Evolutionary conservation across 2,329 filamentous ascomycete species (phyloP).

Genomic region (Pseudogymnoascus sp.): DNA sequence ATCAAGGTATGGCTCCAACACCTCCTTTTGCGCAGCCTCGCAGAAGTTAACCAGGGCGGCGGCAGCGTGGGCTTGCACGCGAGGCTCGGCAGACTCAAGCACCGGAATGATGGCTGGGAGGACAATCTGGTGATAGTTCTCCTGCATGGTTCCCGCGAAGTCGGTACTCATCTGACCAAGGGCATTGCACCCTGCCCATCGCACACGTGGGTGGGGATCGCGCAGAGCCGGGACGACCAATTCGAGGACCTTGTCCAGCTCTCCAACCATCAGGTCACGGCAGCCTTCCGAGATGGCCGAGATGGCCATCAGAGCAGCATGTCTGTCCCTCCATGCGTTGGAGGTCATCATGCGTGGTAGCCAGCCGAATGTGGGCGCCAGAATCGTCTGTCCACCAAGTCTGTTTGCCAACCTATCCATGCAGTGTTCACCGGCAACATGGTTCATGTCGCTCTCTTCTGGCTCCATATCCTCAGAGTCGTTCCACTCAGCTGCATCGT

Average conservation of each 20-base stretch:
- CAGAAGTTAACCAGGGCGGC: slow-evolving; percentile 99
- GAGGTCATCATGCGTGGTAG: slow-evolving; percentile 97
- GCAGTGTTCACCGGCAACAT: slow-evolving; percentile 94
- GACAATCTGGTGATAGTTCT: slow-evolving; percentile 83
- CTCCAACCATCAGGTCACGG: slow-evolving; percentile 88
- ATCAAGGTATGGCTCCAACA: slow-evolving; percentile 88
- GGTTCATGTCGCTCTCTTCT: slow-evolving; percentile 94
- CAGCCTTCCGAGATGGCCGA: slow-evolving; percentile 98
- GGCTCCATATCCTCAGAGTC: slow-evolving; percentile 87
- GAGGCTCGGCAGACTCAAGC: slow-evolving; percentile 78
- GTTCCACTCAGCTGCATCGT: slow-evolving; percentile 92
- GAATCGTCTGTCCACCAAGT: slow-evolving; percentile 84
- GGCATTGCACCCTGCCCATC: slow-evolving; percentile 96
- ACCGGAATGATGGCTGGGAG: slow-evolving; percentile 89
- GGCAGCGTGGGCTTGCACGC: slow-evolving; percentile 93
- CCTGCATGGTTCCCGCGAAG: slow-evolving; percentile 96
- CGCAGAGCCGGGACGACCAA: slow-evolving; percentile 87
- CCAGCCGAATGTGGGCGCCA: slow-evolving; percentile 94
- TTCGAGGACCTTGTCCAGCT: slow-evolving; percentile 88
- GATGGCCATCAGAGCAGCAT: slow-evolving; percentile 96
- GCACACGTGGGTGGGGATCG: slow-evolving; percentile 86
- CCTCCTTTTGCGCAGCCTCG: slow-evolving; percentile 89
- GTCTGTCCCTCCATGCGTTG: slow-evolving; percentile 86
- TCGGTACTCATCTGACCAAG: slow-evolving; percentile 99
- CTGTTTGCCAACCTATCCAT: slow-evolving; percentile 98